Conservation (phyloP, 768 basidiomycete species). For the Mycena pura region DNA sequence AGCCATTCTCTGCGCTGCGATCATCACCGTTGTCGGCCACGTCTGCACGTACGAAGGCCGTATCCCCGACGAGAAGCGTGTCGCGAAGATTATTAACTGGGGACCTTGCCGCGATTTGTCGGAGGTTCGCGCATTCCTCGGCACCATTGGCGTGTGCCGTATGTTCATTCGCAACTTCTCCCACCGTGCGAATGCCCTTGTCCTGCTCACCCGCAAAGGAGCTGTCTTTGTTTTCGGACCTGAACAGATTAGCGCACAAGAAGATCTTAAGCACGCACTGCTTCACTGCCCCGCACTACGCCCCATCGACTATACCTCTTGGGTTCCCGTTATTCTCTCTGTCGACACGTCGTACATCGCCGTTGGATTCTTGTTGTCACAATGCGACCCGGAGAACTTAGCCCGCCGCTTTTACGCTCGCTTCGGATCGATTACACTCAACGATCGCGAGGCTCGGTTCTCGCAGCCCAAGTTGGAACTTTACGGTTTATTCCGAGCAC, state of each 20-base stretch:
- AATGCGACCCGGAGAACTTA: slow-evolving; percentile 27
- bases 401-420: slow-evolving; percentile 29
- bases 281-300: slow-evolving; percentile 35
- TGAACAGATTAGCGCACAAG: slow-evolving; percentile 29
- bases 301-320: slow-evolving; percentile 40
- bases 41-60: slow-evolving; percentile 41
- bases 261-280: slow-evolving; percentile 34
- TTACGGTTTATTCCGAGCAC: slow-evolving; percentile 38
- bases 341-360: slow-evolving; percentile 45
- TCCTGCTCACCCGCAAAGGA: slow-evolving; percentile 34
- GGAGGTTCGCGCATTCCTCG: slow-evolving; percentile 37
- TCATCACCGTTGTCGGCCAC: slow-evolving; percentile 40
- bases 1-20: slow-evolving; percentile 18
- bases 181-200: slow-evolving; percentile 25
- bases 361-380: slow-evolving; percentile 41
- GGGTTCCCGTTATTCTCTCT: slow-evolving; percentile 36
- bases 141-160: slow-evolving; percentile 33
- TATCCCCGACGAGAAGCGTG: slow-evolving; percentile 31
- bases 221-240: slow-evolving; percentile 36
- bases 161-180: slow-evolving; percentile 42
- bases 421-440: slow-evolving; percentile 46
- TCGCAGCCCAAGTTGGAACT: slow-evolving; percentile 44
- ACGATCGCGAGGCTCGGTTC: slow-evolving; percentile 35
- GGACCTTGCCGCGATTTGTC: slow-evolving; percentile 9
- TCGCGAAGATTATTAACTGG: slow-evolving; percentile 34